Evolutionary conservation across 2,329 filamentous ascomycete species (phyloP), one percentile per base, ranked within the genome.

Genomic region (Triangularia setosa): DNA sequence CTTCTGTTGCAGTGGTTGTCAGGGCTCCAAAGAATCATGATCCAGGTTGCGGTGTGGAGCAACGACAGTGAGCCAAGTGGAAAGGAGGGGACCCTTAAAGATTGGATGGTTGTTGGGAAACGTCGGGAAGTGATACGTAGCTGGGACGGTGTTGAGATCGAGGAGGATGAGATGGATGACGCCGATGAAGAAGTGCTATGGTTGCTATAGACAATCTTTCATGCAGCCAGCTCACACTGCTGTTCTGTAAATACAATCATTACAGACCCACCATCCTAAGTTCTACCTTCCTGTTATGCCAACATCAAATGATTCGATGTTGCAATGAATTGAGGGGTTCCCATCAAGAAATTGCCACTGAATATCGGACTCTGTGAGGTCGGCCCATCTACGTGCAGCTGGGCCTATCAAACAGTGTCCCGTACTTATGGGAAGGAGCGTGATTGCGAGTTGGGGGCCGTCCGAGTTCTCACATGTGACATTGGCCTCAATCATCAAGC

Each of bases 31-130:
- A 28, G 27, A 8, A 28, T 28, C 27, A 8, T 28, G 4, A 28
- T 28, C 8, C 27, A 28, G 4, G 4, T 28, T 4, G 27, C 27
- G 67, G 75, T 77, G 0, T 92, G 89, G 90, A 86, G 82, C 65
- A 78, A 83, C 30, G 71, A 76, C 3, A 86, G 87, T 7, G 14
- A 40, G 14, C 14, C 12, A 4, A n/a, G 14, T 9, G 35, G 35
- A 7, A 40, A 40, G 35, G 35, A 40, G 14, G 35, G 35, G 2
- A 40, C n/a, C 4, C 35, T 40, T 4, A 40, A 40, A n/a, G 35
- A 40, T 18, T 40, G 35, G 35, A 40, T n/a, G 1, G 35, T 40
- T 9, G 35, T 3, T n/a, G 35, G 3, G 3, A 11, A 14, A 40
- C 35, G 35, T 4, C 16, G 35, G 35, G 35, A 40, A n/a, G 35